Conservation (phyloP, 441 rosid genomes). For the Adansonia gregorii region DNA sequence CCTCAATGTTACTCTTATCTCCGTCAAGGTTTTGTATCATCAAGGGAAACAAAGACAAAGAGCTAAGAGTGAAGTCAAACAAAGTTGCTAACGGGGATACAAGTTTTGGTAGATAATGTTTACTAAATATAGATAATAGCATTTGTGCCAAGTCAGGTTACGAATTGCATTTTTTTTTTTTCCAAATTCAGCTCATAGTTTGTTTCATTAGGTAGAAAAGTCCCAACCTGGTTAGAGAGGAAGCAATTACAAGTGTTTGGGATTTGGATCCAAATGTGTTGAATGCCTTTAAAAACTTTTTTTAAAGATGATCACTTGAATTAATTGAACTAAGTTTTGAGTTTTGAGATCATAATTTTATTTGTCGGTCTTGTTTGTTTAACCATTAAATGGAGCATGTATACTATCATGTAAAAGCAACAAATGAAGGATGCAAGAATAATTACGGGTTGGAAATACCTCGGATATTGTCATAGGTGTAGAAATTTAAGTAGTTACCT, state of each 20-base stretch:
- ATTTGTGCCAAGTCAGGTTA: background rate
- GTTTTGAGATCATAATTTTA: too few relatives aligned
- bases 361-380: background rate
- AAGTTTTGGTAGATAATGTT: constrained; percentile 11
- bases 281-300: too few relatives aligned
- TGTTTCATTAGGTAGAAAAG: too few relatives aligned
- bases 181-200: background rate
- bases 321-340: too few relatives aligned
- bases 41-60: background rate
- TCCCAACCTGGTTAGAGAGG: too few relatives aligned
- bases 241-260: too few relatives aligned
- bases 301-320: too few relatives aligned
- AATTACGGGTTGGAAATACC: background rate
- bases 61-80: background rate
- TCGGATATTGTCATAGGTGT: background rate
- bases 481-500: background rate
- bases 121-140: background rate
- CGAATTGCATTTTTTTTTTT: background rate
- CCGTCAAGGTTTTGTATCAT: background rate
- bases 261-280: too few relatives aligned
- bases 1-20: background rate
- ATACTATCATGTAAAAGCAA: background rate
- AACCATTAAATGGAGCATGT: background rate
- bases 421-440: background rate
- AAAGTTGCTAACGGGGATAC: background rate